Percentiles rank a stretch among this genome's conserved stretches.
phyloP scores from a whole-genome alignment of 805 yeast genomes.

The Lachancea mirantina region DNA sequence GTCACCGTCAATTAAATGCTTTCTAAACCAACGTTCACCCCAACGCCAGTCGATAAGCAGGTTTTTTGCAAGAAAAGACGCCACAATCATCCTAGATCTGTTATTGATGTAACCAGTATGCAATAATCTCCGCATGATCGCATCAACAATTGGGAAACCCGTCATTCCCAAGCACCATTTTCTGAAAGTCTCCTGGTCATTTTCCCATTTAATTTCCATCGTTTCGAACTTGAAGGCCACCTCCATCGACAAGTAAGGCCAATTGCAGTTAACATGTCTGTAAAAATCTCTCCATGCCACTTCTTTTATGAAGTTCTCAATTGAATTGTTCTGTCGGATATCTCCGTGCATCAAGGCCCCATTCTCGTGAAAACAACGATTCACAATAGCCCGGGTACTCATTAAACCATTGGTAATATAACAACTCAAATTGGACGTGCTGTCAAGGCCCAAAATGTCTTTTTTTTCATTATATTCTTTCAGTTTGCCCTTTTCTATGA shows the following conservation, averaged over 20 bases:
- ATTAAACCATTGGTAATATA: slow-evolving; percentile 43
- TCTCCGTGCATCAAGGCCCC: slow-evolving; percentile 16
- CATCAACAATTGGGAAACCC: slow-evolving; percentile 52
- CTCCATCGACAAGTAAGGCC: slow-evolving; percentile 48
- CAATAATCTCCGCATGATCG: slow-evolving; percentile 46
- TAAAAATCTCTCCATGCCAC: slow-evolving; percentile 56
- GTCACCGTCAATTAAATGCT: slow-evolving; percentile 45
- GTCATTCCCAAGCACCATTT: slow-evolving; percentile 50
- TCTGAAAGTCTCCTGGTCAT: slow-evolving; percentile 35
- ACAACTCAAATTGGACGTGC: slow-evolving; percentile 38
- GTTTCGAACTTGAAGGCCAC: slow-evolving; percentile 42
- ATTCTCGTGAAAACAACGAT: slow-evolving; percentile 27
- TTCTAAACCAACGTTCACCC: slow-evolving; percentile 47
- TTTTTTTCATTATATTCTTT: slow-evolving; percentile 15
- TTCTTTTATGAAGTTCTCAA: slow-evolving; percentile 43
- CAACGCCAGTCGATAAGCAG: slow-evolving; percentile 47
- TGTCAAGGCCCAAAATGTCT: slow-evolving; percentile 15
- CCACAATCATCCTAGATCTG: slow-evolving; percentile 47
- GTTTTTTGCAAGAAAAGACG: slow-evolving; percentile 45
- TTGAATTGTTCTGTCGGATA: slow-evolving; percentile 30
- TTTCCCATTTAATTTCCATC: slow-evolving; percentile 38
- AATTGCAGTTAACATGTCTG: slow-evolving; percentile 39
- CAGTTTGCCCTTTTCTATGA: slow-evolving; percentile 11
- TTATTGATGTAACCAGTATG: slow-evolving; percentile 50
- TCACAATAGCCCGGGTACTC: slow-evolving; percentile 36